phyloP scores from a whole-genome alignment of 2,329 filamentous ascomycete genomes.

The Fusarium nodosum region DNA sequence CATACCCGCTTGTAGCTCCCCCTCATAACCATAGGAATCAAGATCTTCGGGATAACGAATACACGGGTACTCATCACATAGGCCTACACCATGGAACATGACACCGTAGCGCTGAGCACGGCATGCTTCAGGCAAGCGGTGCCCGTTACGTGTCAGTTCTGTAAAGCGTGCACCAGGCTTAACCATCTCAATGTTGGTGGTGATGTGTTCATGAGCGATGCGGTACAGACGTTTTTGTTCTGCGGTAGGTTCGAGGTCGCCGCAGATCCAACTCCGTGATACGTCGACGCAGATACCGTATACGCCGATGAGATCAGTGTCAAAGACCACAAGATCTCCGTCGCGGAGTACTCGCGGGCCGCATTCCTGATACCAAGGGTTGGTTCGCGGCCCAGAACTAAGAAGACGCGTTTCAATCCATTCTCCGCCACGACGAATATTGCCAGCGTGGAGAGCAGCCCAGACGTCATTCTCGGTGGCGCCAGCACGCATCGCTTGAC shows the following conservation, averaged over 20 bases:
- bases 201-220: not conserved
- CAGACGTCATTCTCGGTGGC: slow-evolving; percentile 7
- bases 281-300: slow-evolving; percentile 10
- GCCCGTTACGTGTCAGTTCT: not conserved
- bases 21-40: not conserved
- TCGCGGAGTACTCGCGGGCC: not conserved
- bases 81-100: not conserved
- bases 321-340: not conserved
- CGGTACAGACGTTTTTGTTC: slow-evolving; percentile 5
- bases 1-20: not conserved
- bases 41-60: slow-evolving; percentile 1
- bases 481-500: not conserved
- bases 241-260: not conserved
- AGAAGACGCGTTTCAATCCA: slow-evolving; percentile 7
- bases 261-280: slow-evolving; percentile 1
- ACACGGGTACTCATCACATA: slow-evolving; percentile 1
- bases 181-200: not conserved
- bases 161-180: not conserved
- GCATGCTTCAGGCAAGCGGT: not conserved
- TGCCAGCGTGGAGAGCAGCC: not conserved
- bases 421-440: not conserved
- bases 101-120: slow-evolving; percentile 1
- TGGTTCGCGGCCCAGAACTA: not conserved
- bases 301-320: slow-evolving; percentile 2
- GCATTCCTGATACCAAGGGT: slow-evolving; percentile 8